Conservation (phyloP, 1,139 yeast genomes). For the Hyphopichia buzzinii region DNA sequence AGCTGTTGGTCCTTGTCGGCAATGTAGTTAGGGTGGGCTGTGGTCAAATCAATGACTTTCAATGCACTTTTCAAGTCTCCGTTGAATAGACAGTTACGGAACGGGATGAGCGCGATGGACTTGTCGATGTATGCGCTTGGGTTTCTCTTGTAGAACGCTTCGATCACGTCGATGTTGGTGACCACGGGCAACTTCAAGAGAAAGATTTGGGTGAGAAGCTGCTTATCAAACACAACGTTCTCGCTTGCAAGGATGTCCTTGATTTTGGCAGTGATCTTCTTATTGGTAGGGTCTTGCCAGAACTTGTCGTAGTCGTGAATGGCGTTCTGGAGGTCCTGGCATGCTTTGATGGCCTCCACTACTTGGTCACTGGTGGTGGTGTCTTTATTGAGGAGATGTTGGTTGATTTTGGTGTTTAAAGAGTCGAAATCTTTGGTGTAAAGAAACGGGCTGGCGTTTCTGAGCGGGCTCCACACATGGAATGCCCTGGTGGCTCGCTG, state of each 20-base stretch:
- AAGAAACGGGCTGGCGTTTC: slow-evolving; percentile 8
- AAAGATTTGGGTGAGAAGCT: slow-evolving; percentile 29
- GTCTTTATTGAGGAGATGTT: slow-evolving; percentile 6
- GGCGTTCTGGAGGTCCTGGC: slow-evolving; percentile 18
- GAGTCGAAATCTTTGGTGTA: slow-evolving; percentile 14
- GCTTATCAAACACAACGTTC: slow-evolving; percentile 18
- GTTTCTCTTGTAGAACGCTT: slow-evolving; percentile 34
- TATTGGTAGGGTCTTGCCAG: slow-evolving; percentile 18
- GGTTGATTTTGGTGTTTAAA: slow-evolving; percentile 12
- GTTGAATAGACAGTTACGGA: slow-evolving; percentile 55
- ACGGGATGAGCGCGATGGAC: slow-evolving; percentile 56
- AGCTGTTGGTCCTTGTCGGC: slow-evolving; percentile 26
- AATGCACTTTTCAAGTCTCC: slow-evolving; percentile 61
- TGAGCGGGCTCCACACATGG: neutral
- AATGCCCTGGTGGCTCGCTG: too few species aligned
- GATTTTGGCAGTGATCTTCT: slow-evolving; percentile 18
- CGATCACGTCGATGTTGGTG: slow-evolving; percentile 29
- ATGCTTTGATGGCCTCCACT: slow-evolving; percentile 21
- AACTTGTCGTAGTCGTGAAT: slow-evolving; percentile 22
- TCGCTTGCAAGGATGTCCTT: slow-evolving; percentile 19
- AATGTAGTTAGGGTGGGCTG: slow-evolving; percentile 54
- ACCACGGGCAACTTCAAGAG: slow-evolving; percentile 32
- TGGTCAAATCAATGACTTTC: slow-evolving; percentile 57
- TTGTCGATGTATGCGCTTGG: slow-evolving; percentile 36
- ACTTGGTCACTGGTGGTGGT: slow-evolving; percentile 9